Evolutionary conservation across 345 rosid genomes (phyloP).

Genomic region (Ceriops zippeliana): DNA sequence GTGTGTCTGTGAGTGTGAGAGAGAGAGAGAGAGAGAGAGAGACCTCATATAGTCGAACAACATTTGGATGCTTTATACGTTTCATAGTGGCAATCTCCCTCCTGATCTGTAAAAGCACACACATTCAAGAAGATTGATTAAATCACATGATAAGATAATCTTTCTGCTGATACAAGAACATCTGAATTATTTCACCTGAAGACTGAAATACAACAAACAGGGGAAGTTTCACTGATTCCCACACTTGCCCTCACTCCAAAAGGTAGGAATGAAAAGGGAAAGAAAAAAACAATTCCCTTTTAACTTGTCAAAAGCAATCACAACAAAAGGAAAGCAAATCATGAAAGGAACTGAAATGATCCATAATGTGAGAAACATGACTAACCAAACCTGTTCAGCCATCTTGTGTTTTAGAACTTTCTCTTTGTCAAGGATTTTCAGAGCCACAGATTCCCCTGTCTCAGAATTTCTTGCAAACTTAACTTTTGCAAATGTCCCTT

Average conservation of each 20-base stretch:
- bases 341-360: background rate
- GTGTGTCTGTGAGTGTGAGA: background rate
- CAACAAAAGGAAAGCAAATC: background rate
- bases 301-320: background rate
- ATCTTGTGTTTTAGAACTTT: constrained; percentile 95
- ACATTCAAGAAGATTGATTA: constrained; percentile 11
- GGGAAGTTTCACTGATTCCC: too few relatives aligned
- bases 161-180: too few relatives aligned
- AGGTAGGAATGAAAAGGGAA: background rate
- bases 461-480: constrained; percentile 90
- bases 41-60: constrained; percentile 80
- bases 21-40: constrained; percentile 23
- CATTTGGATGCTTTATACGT: constrained; percentile 90
- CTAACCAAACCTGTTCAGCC: constrained; percentile 78
- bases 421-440: constrained; percentile 95
- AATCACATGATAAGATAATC: background rate
- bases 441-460: constrained; percentile 80
- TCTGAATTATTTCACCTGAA: too few relatives aligned
- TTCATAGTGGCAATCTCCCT: constrained; percentile 93
- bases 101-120: constrained; percentile 58
- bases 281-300: background rate
- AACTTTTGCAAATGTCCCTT: constrained; percentile 96
- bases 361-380: background rate
- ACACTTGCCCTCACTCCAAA: too few relatives aligned
- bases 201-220: too few relatives aligned